Base-by-base conservation (phyloP, 768 basidiomycete genomes). In the Serendipita sp. region DNA sequence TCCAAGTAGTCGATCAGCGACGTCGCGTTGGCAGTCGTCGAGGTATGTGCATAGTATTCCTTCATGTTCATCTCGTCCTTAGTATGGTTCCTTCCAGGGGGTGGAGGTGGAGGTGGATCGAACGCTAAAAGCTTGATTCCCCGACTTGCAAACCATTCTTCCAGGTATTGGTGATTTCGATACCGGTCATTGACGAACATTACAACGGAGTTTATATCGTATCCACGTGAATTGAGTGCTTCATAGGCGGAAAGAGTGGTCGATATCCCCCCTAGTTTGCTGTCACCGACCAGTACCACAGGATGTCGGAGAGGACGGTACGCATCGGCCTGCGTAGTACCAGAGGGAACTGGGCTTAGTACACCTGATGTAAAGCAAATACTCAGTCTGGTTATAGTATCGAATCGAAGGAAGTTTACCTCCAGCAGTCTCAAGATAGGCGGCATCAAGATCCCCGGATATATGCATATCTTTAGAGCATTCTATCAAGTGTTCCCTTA, bases 381-480 rank as follows among this genome's bases (percentile, higher is more conserved):
- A 4, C 64, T 46, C 46, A 64, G 65, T 37, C 13, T 37, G 56
- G 66, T 66, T 65, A 24, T 24, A 47, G 64, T 41, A 51, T 24
- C 63, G 35, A 65, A 24, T n/a, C 18, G 3, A 37, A 60, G 8
- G 13, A 2, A n/a, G 69, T 83, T 78, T 74, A 92, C 94, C 95
- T 82, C 95, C 95, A 13, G 94, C 95, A 7, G 95, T 94, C 74
- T 98, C 95, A 53, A 97, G 76, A 70, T 87, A 97, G 78, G 93
- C 80, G 69, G 86, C 82, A 2, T 79, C 77, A 11, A 68, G 70
- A 8, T 69, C 48, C 2, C 54, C 69, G 2, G 65, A 68, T 24
- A 69, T 60, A 32, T 32, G 10, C 8, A 11, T 60, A 0, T 66
- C 67, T 3, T 71, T 68, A 1, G 85, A 84, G 70, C 82, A 82